A percentile compares a stretch with the other conserved stretches of the same genome.
phyloP scores from a whole-genome alignment of 495 filamentous ascomycete genomes.

The Neurospora sp. region DNA sequence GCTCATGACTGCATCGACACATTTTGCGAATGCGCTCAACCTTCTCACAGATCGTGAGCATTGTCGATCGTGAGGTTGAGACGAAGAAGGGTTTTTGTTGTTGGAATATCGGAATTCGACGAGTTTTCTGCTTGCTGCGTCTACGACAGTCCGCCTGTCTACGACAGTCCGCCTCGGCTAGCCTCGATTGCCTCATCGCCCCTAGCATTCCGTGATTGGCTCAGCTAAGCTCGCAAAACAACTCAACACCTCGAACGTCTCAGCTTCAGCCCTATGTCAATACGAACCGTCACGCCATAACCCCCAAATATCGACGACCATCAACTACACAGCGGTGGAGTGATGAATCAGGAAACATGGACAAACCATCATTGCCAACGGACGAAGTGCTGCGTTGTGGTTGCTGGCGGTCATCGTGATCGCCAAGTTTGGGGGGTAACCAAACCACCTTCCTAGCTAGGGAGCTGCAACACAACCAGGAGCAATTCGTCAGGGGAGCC shows the following conservation, averaged over 20 bases:
- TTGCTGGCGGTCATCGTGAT: not conserved
- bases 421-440: not conserved
- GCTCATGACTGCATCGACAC: not conserved
- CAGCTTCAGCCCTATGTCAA: not conserved
- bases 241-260: not conserved
- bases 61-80: not conserved
- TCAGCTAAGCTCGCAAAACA: not conserved
- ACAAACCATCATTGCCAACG: not conserved
- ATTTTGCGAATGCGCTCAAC: not conserved
- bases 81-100: not conserved
- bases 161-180: not conserved
- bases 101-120: not conserved
- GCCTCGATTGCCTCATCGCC: not conserved
- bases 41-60: not conserved
- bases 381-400: not conserved
- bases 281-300: not conserved
- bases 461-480: not conserved
- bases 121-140: not conserved
- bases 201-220: not conserved
- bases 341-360: not conserved
- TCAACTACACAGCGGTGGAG: not conserved
- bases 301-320: not conserved
- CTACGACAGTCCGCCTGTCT: not conserved
- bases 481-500: not conserved
- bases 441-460: not conserved